These are phyloP conservation scores for Hemisphaericaspora nanyangensis DNA, from an alignment of 805 yeast genomes.

Conservation along the genomic window DNA sequence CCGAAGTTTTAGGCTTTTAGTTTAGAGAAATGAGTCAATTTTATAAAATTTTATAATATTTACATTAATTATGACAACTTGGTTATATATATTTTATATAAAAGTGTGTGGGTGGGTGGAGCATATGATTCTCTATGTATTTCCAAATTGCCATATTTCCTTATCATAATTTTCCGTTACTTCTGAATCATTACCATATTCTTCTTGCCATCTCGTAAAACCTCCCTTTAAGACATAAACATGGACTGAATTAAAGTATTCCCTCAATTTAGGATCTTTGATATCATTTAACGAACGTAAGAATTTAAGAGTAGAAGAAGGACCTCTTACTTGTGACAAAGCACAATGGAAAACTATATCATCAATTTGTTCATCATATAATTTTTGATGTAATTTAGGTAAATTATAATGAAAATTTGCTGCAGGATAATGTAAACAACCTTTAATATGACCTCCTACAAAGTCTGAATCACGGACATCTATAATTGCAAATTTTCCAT, in stretches of 20 bases:
- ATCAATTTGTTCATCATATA: conserved; percentile 28
- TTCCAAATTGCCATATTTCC: conserved; percentile 29
- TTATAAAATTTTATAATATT: no score
- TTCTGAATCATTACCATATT: conserved; percentile 60
- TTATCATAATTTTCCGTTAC: conserved; percentile 53
- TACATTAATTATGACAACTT: no score
- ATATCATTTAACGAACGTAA: conserved; percentile 40
- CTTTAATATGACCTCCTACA: conserved; percentile 70
- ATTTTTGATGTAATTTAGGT: conserved; percentile 33
- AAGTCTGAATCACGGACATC: conserved; percentile 87
- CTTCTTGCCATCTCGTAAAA: conserved; percentile 75
- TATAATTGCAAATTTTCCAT: conserved; percentile 50
- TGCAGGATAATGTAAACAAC: conserved; percentile 56
- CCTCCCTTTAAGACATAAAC: conserved; percentile 83
- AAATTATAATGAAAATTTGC: conserved; percentile 36
- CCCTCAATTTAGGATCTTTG: conserved; percentile 17
- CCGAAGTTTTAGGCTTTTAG: no score
- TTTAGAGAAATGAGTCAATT: no score
- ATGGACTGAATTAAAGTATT: conserved; percentile 32
- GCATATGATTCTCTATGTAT: no score
- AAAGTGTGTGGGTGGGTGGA: neutral
- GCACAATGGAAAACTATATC: conserved; percentile 88
- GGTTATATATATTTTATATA: no score
- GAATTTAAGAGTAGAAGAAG: conserved; percentile 71
- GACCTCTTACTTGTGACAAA: conserved; percentile 88